Conservation (phyloP, 257 asterid species). For the Ilex asprella region DNA sequence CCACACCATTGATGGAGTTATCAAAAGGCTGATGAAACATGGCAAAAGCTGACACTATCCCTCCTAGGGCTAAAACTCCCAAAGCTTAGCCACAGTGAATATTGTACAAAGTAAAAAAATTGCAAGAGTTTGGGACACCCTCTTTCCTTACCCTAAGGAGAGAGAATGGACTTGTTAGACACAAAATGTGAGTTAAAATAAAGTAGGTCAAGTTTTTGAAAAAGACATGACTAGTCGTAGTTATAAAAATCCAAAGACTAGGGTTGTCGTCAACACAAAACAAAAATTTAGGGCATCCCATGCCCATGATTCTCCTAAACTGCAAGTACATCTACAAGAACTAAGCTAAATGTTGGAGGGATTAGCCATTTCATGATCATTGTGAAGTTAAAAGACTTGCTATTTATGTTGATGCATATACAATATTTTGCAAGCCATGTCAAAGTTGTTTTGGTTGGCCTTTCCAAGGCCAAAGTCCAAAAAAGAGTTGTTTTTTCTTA, state of each 20-base stretch:
- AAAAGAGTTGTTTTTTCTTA: conserved; percentile 15
- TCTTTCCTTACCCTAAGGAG: conserved; percentile 36
- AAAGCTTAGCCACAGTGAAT: conserved; percentile 26
- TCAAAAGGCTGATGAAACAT: neutral
- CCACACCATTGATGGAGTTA: conserved; percentile 46
- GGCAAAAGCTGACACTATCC: conserved; percentile 5
- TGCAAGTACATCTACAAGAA: conserved; percentile 20
- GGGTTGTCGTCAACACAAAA: conserved; percentile 20
- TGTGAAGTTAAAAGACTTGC: conserved; percentile 23
- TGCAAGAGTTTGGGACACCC: conserved; percentile 7
- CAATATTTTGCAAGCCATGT: conserved; percentile 2
- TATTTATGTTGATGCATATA: too few species aligned
- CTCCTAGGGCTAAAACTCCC: conserved; percentile 38
- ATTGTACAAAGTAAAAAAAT: conserved; percentile 2
- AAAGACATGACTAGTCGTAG: conserved; percentile 41
- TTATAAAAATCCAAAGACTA: conserved; percentile 49
- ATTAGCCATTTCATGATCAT: conserved; percentile 24
- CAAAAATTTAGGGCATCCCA: conserved; percentile 41
- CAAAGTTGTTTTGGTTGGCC: conserved; percentile 22
- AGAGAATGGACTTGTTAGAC: conserved; percentile 18
- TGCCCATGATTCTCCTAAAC: conserved; percentile 32
- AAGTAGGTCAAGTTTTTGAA: conserved; percentile 6
- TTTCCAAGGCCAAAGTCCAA: conserved; percentile 22
- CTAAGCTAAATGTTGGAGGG: conserved; percentile 19
- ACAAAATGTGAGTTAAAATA: conserved; percentile 10